Base-by-base conservation (phyloP, 768 basidiomycete species). In the Leccinum ochraceum region DNA sequence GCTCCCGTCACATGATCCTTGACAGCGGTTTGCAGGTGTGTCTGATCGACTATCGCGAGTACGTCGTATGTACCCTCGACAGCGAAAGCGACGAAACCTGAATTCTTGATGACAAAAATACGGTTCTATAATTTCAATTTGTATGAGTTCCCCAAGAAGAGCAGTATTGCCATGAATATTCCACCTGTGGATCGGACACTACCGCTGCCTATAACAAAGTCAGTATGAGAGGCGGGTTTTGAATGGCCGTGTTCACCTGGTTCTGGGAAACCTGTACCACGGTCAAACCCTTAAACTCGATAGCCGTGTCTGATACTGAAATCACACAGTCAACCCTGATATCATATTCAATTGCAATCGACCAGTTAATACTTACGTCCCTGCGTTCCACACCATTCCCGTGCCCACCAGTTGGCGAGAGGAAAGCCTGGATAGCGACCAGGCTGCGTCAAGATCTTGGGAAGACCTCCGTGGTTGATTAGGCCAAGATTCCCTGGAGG, bases 181-280 rank as follows among this genome's bases (percentile, higher is more conserved):
- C 53, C 59, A 80, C 81, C 66, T 85, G 79, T 51, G 89, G 90
- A 67, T 92, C 89, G 0, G 88, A 91, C 48, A 91, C 79, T 32
- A 91, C 87, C 0, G 90, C 90, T 3, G 88, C 79, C 75, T 78
- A 11, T 4, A 34, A 28, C 16, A 17, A 32, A 1, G 36, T 63
- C 17, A 48, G 30, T 42, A 30, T 24, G 4, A 64, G 34, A 46
- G 10, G 48, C 36, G 26, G 54, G 13, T 42, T 50, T 49, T 8
- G 13, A 46, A 60, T 56, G 30, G 0, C 3, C 11, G 14, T 24
- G 55, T 61, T 57, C 52, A 75, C 88, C 68, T 87, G 86, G 68
- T 94, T 94, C 77, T 93, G 92, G 1, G 89, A 89, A 22, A 93
- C 92, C 68, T 94, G 92, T 0, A 94, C 90, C n/a, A 90, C 80